Conservation (phyloP, 2,329 filamentous ascomycete species). For the Verruconis gallopava region DNA sequence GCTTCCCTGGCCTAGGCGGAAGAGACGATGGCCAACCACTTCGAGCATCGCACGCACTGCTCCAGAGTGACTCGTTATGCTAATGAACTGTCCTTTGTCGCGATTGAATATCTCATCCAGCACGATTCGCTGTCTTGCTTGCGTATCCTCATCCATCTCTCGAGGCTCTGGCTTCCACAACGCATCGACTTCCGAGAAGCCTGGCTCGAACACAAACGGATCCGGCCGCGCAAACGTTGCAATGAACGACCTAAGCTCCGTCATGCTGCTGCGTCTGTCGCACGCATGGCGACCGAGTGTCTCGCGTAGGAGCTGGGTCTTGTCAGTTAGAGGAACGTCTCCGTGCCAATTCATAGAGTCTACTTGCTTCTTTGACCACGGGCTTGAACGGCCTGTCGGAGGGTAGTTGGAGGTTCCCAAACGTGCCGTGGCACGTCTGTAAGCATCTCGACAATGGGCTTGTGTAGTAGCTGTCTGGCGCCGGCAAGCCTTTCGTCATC, state of each 20-base stretch:
- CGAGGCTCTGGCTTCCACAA: slow-evolving; percentile 37
- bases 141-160: slow-evolving; percentile 39
- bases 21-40: slow-evolving; percentile 47
- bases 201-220: slow-evolving; percentile 45
- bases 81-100: slow-evolving; percentile 28
- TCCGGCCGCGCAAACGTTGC: slow-evolving; percentile 35
- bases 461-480: slow-evolving; percentile 51
- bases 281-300: background rate
- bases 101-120: slow-evolving; percentile 40
- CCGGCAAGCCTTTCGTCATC: slow-evolving; percentile 43
- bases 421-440: slow-evolving; percentile 50
- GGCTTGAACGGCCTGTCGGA: slow-evolving; percentile 40
- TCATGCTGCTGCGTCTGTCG: background rate
- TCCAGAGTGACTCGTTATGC: slow-evolving; percentile 45
- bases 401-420: slow-evolving; percentile 40
- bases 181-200: slow-evolving; percentile 47
- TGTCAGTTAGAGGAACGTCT: background rate
- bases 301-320: background rate
- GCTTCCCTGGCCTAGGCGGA: slow-evolving; percentile 49
- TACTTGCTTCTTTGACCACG: slow-evolving; percentile 49
- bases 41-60: slow-evolving; percentile 42
- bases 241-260: slow-evolving; percentile 9
- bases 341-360: background rate
- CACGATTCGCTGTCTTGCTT: slow-evolving; percentile 31
- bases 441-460: slow-evolving; percentile 52